Evolutionary conservation across 352 stramenopile species (phyloP), one percentile per base, ranked within the genome.

Genomic region (Phytophthora gonapodyides): DNA sequence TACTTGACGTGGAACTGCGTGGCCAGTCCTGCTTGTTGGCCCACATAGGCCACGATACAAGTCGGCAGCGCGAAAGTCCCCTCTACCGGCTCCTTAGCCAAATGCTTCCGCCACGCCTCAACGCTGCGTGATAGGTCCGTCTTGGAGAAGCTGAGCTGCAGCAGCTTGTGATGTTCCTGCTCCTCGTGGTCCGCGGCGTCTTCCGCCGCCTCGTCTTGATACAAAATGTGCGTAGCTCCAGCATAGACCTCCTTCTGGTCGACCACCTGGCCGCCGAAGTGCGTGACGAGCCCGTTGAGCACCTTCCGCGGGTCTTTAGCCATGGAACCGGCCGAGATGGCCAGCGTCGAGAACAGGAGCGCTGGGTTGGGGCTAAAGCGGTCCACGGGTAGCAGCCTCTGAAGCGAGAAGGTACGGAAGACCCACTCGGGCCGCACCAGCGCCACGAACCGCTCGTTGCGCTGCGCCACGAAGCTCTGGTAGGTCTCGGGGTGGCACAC

Each of bases 401-500:
- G 84, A 55, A 90, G 63, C 30, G 89, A 16, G 31, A 94, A 91
- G 12, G 70, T 74, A 19, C 85, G 82, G 53, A 90, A 90, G 42
- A 93, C 83, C 87, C 87, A 96, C 58, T 89, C 81, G 17, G 84
- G 82, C 0, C 84, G 83, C 47, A 93, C 82, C 16, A 94, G 70
- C 44, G 76, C 79, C 55, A 89, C 78, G 57, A 91, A 93, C 33
- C 77, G 79, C 51, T 84, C 71, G 43, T 90, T 82, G 19, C 78
- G 84, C 17, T 71, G 65, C 40, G 57, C 27, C 2, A 76, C 49
- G 55, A 91, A 88, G 31, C 46, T 68, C 17, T 71, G 52, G 57
- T 90, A 90, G 21, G 78, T 67, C 30, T 65, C 62, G 11, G 82
- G 72, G 24, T 84, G 66, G 57, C 87, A 94, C 31, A 96, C 69